phyloP scores from a whole-genome alignment of 108 stramenopile genomes.

The Stephanodiscus triporus region DNA sequence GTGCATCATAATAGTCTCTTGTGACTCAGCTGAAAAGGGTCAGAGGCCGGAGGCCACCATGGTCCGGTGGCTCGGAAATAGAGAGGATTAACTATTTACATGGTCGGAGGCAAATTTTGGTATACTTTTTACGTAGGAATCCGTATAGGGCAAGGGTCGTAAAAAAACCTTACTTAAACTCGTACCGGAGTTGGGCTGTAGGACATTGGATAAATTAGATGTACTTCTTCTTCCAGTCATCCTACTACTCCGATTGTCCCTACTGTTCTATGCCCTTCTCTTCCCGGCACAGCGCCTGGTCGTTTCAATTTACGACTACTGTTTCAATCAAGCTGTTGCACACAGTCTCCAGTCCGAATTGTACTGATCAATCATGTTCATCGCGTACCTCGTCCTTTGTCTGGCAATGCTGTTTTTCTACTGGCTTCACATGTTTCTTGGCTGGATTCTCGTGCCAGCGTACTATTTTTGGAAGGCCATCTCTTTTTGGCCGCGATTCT shows the following conservation, averaged over 20 bases:
- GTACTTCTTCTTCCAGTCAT: background rate
- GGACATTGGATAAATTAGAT: slow-evolving; percentile 9
- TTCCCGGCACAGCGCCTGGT: background rate
- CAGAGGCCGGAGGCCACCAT: too few species aligned
- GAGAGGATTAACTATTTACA: too few species aligned
- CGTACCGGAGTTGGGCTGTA: too few species aligned
- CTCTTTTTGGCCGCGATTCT: too few species aligned
- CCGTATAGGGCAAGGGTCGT: too few species aligned
- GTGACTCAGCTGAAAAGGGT: too few species aligned
- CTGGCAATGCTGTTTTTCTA: background rate
- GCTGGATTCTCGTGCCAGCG: background rate
- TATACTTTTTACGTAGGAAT: too few species aligned
- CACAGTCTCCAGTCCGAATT: background rate
- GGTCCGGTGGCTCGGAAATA: too few species aligned
- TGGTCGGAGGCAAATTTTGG: too few species aligned
- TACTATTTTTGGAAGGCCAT: too few species aligned
- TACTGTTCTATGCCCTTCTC: background rate
- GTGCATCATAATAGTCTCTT: too few species aligned
- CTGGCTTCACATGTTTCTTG: background rate
- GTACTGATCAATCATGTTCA: background rate
- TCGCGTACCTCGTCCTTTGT: background rate
- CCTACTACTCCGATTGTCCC: background rate
- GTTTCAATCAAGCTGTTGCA: background rate
- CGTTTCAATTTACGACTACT: background rate
- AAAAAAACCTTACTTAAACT: too few species aligned